These are phyloP conservation scores for Quillaja saponaria DNA, from an alignment of 306 rosid species.

Conservation along the genomic window DNA sequence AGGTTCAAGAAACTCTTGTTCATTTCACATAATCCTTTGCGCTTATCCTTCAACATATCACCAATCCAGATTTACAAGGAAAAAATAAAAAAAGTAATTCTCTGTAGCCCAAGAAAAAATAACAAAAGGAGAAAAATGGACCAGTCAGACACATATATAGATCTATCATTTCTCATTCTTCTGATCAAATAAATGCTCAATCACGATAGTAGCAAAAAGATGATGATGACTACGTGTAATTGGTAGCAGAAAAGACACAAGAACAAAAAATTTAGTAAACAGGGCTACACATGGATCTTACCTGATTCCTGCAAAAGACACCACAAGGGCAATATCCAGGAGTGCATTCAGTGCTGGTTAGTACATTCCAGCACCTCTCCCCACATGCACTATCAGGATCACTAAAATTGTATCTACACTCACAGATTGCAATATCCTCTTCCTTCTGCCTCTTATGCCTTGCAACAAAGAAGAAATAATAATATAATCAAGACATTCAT, in stretches of 20 bases:
- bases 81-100: neutral
- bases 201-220: constrained; percentile 12
- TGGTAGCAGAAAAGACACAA: neutral
- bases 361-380: constrained; percentile 82
- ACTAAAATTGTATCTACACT: constrained; percentile 52
- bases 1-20: constrained; percentile 15
- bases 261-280: constrained; percentile 3
- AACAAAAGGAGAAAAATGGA: constrained; percentile 10
- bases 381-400: constrained; percentile 78
- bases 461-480: constrained; percentile 17
- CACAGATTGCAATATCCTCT: constrained; percentile 85
- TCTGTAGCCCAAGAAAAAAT: constrained; percentile 2
- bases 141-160: constrained; percentile 5
- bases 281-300: constrained; percentile 22
- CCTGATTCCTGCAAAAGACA: constrained; percentile 81
- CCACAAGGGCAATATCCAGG: constrained; percentile 79
- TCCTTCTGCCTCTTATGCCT: constrained; percentile 87
- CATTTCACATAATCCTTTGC: too few species aligned
- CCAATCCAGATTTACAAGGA: neutral
- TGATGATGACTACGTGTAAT: too few species aligned
- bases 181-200: constrained; percentile 12
- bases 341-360: constrained; percentile 92
- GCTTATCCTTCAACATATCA: too few species aligned
- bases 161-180: constrained; percentile 17
- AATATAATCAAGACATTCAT: neutral